These are phyloP conservation scores for Pseudoturritis turrita DNA, from an alignment of 345 rosid genomes.

Conservation along the genomic window DNA sequence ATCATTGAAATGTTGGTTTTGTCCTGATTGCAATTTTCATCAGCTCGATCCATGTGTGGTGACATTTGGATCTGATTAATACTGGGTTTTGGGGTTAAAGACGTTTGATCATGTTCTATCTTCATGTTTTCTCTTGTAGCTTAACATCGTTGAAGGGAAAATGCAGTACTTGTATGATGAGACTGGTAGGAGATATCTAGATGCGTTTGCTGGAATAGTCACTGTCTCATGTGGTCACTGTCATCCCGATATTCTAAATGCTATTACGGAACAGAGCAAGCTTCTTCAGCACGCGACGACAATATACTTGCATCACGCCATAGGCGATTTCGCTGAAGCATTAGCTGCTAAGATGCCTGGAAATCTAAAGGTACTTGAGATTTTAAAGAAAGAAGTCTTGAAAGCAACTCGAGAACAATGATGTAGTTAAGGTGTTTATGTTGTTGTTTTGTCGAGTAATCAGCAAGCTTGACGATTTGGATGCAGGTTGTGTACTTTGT, in stretches of 20 bases:
- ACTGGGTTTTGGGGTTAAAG: background rate
- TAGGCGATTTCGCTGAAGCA: slow-evolving; percentile 87
- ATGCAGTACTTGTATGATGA: slow-evolving; percentile 97
- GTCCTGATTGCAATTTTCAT: too few relatives aligned
- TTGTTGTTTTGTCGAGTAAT: background rate
- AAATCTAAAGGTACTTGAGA: slow-evolving; percentile 58
- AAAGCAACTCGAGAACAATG: background rate
- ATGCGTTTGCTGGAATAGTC: slow-evolving; percentile 91
- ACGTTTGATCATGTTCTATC: background rate
- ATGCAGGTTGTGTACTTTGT: slow-evolving; percentile 91
- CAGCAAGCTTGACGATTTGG: slow-evolving; percentile 2
- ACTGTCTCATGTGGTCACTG: slow-evolving; percentile 95
- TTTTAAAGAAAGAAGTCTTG: background rate
- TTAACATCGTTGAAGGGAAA: slow-evolving; percentile 95
- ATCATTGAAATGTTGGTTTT: too few relatives aligned
- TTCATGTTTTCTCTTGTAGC: slow-evolving; percentile 29
- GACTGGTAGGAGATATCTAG: slow-evolving; percentile 66
- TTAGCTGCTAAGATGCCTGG: slow-evolving; percentile 91
- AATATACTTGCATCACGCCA: slow-evolving; percentile 78
- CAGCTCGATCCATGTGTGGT: background rate
- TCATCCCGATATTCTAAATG: slow-evolving; percentile 75
- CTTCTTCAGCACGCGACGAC: slow-evolving; percentile 91
- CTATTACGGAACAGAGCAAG: slow-evolving; percentile 71
- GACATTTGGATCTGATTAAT: background rate
- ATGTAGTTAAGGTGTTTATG: background rate